A percentile compares a stretch with the other conserved stretches of the same genome.
Evolutionary conservation across 371 early-diverging fungal species (phyloP).

Genomic region (Parasitella parasitica): DNA sequence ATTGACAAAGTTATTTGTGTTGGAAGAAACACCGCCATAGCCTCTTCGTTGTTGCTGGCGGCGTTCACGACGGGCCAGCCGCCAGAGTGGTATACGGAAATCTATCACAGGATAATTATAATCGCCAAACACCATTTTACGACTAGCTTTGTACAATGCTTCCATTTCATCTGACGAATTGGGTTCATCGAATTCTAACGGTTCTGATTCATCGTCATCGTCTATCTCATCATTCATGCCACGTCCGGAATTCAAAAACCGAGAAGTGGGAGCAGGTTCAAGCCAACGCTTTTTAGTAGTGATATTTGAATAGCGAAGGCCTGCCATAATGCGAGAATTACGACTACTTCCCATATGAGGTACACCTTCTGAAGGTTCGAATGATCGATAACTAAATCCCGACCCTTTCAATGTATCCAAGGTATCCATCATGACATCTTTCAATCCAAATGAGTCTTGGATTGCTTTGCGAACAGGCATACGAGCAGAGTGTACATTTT

Average conservation of each 20-base stretch:
- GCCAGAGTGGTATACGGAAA: conserved; percentile 48
- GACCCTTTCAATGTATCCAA: conserved; percentile 76
- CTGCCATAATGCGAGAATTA: conserved; percentile 71
- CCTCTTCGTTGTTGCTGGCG: conserved; percentile 3
- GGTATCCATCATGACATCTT: conserved; percentile 83
- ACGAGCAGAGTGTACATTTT: conserved; percentile 67
- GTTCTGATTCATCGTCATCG: conserved; percentile 19
- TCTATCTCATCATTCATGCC: conserved; percentile 40
- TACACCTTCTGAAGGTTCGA: conserved; percentile 76
- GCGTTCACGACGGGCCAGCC: conserved; percentile 25
- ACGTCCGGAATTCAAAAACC: conserved; percentile 27
- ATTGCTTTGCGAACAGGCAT: conserved; percentile 78
- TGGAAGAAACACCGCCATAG: conserved; percentile 1
- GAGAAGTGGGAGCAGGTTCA: conserved; percentile 47
- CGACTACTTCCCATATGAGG: conserved; percentile 60
- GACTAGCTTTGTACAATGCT: conserved; percentile 35
- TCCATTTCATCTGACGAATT: conserved; percentile 44
- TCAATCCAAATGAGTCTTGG: conserved; percentile 79
- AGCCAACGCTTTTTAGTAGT: conserved; percentile 82
- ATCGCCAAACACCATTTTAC: conserved; percentile 52
- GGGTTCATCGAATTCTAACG: conserved; percentile 45
- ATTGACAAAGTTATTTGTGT: background rate
- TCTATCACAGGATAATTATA: conserved; percentile 58
- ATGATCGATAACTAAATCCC: conserved; percentile 76
- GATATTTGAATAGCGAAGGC: conserved; percentile 73